These are phyloP conservation scores for Tuctoria greenei DNA, from an alignment of 176 grass and related monocot genomes.

Conservation along the genomic window DNA sequence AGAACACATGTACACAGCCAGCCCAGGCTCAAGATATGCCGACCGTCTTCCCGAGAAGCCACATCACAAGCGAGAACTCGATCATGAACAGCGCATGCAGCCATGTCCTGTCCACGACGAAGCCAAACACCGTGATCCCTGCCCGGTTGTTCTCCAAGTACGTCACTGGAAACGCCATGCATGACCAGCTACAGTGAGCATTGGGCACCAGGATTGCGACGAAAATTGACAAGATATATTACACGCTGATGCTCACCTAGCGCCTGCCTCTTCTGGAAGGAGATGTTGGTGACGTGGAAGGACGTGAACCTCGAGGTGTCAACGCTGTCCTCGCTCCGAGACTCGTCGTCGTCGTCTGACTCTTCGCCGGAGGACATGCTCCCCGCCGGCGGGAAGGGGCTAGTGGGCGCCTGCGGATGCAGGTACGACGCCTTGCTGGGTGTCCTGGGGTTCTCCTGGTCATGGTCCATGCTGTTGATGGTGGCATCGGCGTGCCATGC, in stretches of 20 bases:
- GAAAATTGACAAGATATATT: not conserved
- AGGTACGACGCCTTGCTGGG: slow-evolving; percentile 33
- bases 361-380: slow-evolving; percentile 9
- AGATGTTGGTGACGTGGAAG: slow-evolving; percentile 50
- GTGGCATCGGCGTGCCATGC: slow-evolving; percentile 83
- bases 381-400: not conserved
- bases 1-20: not conserved
- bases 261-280: slow-evolving; percentile 88
- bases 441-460: slow-evolving; percentile 49
- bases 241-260: slow-evolving; percentile 40
- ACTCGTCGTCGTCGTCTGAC: slow-evolving; percentile 29
- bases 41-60: slow-evolving; percentile 90
- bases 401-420: not conserved
- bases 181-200: slow-evolving; percentile 37
- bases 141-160: slow-evolving; percentile 95
- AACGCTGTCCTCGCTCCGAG: slow-evolving; percentile 47
- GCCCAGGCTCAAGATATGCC: slow-evolving; percentile 41
- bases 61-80: slow-evolving; percentile 78
- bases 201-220: not conserved
- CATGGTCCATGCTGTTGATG: slow-evolving; percentile 47
- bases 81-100: slow-evolving; percentile 89
- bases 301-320: slow-evolving; percentile 40
- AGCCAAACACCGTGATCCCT: slow-evolving; percentile 79
- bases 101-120: slow-evolving; percentile 83
- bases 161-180: slow-evolving; percentile 70